Conservation (phyloP, 805 yeast species). For the Saccharomyces kudriavzevii region DNA sequence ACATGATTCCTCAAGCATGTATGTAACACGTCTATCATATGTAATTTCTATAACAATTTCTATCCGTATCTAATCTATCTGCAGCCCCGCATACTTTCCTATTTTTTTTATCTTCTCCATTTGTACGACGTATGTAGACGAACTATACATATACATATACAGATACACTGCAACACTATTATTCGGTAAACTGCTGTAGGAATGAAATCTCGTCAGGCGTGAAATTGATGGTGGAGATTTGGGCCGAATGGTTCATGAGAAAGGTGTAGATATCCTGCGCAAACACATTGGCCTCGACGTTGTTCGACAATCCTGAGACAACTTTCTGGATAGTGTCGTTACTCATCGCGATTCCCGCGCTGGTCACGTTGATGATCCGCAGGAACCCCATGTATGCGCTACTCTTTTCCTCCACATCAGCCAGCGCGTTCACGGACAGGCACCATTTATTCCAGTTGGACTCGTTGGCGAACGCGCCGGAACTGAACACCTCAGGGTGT, state of each 20-base stretch:
- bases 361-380: conserved; percentile 39
- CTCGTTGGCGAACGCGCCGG: conserved; percentile 31
- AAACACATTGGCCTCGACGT: conserved; percentile 26
- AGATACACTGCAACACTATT: not conserved
- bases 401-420: conserved; percentile 82
- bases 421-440: conserved; percentile 52
- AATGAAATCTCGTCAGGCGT: conserved; percentile 19
- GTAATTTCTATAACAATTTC: not conserved
- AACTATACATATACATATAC: not conserved
- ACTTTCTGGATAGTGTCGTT: conserved; percentile 19
- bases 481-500: conserved; percentile 50
- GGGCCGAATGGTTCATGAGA: conserved; percentile 17
- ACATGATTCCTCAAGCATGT: not conserved
- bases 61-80: not conserved
- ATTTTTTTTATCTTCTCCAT: not conserved
- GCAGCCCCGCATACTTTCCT: not conserved
- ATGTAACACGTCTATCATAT: not conserved
- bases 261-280: conserved; percentile 25
- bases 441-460: conserved; percentile 61
- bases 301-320: conserved; percentile 21
- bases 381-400: conserved; percentile 81
- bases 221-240: conserved; percentile 16
- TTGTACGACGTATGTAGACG: not conserved
- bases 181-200: conserved; percentile 20
- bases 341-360: conserved; percentile 14